Percentiles rank a stretch among this genome's conserved stretches.
Evolutionary conservation across 2,329 filamentous ascomycete species (phyloP).

Genomic region (Orbilia quercus): DNA sequence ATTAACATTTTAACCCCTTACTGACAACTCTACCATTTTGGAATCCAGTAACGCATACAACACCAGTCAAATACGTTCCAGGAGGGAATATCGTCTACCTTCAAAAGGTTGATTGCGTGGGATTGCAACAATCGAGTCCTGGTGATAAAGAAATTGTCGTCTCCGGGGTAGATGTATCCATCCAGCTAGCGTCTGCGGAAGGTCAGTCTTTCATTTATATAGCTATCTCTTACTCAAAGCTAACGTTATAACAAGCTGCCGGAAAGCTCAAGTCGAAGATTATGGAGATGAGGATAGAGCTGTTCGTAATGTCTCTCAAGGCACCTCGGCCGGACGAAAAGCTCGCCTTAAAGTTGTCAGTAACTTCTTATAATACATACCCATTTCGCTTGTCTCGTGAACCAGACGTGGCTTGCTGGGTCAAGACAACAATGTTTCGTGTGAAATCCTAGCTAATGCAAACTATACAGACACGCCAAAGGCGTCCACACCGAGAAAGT

Average conservation of each 20-base stretch:
- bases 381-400: too few species aligned
- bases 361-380: too few species aligned
- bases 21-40: neutral
- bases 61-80: neutral
- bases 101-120: constrained; percentile 5
- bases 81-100: neutral
- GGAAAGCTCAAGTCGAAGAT: neutral
- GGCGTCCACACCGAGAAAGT: constrained; percentile 18
- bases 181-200: neutral
- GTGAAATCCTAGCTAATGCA: neutral
- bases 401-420: too few species aligned
- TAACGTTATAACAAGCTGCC: constrained; percentile 6
- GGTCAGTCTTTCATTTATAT: constrained; percentile 1
- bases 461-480: constrained; percentile 4
- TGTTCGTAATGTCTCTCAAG: constrained; percentile 24
- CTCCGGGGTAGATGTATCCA: constrained; percentile 10
- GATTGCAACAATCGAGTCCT: neutral
- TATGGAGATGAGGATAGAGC: constrained; percentile 16
- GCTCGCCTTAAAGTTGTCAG: constrained; percentile 23
- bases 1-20: neutral
- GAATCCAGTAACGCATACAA: constrained; percentile 15
- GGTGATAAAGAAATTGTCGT: constrained; percentile 10
- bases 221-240: neutral
- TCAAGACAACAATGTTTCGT: too few species aligned
- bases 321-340: constrained; percentile 15